Percentiles rank a stretch among this genome's conserved stretches.
Conservation (phyloP, 177 flowering plant species). For the Vitis hybrid region DNA sequence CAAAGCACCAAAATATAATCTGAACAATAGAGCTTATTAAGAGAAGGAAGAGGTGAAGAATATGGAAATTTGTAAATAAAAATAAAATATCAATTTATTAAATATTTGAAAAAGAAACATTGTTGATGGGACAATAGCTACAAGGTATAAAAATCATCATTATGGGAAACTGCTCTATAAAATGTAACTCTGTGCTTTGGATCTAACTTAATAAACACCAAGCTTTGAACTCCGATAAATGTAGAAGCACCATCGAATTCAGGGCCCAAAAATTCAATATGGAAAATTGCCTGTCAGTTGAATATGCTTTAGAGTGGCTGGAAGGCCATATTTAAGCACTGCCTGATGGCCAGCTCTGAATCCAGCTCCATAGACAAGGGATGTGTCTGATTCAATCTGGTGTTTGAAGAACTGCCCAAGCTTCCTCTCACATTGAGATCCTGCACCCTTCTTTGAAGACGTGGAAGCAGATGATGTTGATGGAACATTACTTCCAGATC, state of each 20-base stretch:
- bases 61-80: not conserved
- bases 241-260: not conserved
- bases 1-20: no score
- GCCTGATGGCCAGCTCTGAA: conserved; percentile 79
- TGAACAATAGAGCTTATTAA: not conserved
- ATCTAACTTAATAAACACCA: conserved; percentile 27
- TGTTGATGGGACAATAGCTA: conserved; percentile 1
- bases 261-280: conserved; percentile 24
- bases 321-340: conserved; percentile 70
- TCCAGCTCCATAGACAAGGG: conserved; percentile 89
- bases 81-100: not conserved
- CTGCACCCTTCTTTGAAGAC: conserved; percentile 36
- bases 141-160: conserved; percentile 7
- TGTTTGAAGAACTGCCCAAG: conserved; percentile 89
- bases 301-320: conserved; percentile 73
- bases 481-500: conserved; percentile 41
- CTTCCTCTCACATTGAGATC: conserved; percentile 74
- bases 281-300: conserved; percentile 79
- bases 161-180: conserved; percentile 7
- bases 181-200: conserved; percentile 21
- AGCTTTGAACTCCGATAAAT: not conserved
- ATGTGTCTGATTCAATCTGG: conserved; percentile 86
- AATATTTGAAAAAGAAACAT: not conserved
- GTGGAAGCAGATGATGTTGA: conserved; percentile 41
- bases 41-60: not conserved